A percentile compares a stretch with the other conserved stretches of the same genome.
phyloP scores from a whole-genome alignment of 1,284 basidiomycete species.

The Papiliotrema flavescens region DNA sequence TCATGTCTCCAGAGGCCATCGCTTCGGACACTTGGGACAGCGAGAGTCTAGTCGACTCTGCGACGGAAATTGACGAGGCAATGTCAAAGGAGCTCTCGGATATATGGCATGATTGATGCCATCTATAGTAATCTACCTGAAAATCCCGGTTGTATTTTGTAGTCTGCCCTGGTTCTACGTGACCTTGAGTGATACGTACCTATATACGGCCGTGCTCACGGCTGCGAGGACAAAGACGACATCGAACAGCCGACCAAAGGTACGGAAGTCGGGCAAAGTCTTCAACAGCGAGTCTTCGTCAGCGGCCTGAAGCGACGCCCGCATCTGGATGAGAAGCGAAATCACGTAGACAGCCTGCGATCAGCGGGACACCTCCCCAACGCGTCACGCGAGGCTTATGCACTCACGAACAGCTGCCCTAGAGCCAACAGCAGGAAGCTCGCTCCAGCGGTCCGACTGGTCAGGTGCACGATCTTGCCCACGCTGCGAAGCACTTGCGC shows the following conservation, averaged over 20 bases:
- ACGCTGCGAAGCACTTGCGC: conserved; percentile 47
- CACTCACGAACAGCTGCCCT: conserved; percentile 47
- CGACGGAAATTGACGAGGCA: not conserved
- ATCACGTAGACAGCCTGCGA: conserved; percentile 47
- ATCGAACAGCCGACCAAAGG: conserved; percentile 49
- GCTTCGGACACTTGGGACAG: not conserved
- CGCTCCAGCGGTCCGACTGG: conserved; percentile 46
- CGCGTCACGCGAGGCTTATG: no score
- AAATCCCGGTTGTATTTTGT: conserved; percentile 8
- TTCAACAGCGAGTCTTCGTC: conserved; percentile 35
- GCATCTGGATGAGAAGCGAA: conserved; percentile 48
- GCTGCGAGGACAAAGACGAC: conserved; percentile 45
- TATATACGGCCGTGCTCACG: conserved; percentile 28
- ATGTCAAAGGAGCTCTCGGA: conserved; percentile 3
- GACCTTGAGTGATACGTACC: conserved; percentile 42
- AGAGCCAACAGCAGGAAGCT: conserved; percentile 46
- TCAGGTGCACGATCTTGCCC: conserved; percentile 41
- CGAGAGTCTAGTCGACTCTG: not conserved
- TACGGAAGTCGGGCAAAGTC: conserved; percentile 46
- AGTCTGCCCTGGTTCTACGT: conserved; percentile 18
- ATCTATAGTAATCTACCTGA: not conserved
- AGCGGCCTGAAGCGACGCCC: conserved; percentile 32
- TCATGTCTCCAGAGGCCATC: not conserved
- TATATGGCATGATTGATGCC: conserved; percentile 4
- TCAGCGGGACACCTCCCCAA: conserved; percentile 1